Base-by-base conservation (phyloP, 2,329 filamentous ascomycete species). In the Penicillium sp. region DNA sequence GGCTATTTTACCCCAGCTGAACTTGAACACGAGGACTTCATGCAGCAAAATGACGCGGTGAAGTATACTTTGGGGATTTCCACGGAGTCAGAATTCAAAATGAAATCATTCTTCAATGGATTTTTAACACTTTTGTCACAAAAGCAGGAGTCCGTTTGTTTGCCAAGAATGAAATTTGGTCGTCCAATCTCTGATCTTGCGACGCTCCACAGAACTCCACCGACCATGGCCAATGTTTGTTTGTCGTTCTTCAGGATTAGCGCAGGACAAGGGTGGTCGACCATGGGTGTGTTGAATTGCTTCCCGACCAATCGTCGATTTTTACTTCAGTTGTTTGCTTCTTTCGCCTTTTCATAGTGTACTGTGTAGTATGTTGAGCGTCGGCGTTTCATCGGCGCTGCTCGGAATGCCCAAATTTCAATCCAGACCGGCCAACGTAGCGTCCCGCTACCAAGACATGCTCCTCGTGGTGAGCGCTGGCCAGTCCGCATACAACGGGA, bases 211-310 rank as follows among this genome's bases (percentile, higher is more conserved):
- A 8, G 1, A 44, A 13, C 18, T 50, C 51, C 43, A 46, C 51
- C 60, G 55, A 44, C 43, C 49, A 57, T n/a, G 18, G 43, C 39
- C 43, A 44, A 43, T 49, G 34, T 58, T 55, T 54, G 52, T 49
- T 58, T 38, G 54, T 50, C 59, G 55, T 55, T 43, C 58, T 61
- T 49, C 53, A 36, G 7, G n/a, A n/a, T 4, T 27, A 5, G 24
- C 24, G 24, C 5, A 7, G 34, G 34, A 36, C 34, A 11, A 36
- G 34, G 34, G 11, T 36, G 5, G 24, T 27, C 24, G 24, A 27
- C 24, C 24, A 27, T 27, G 24, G 24, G 24, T 27, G 24, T 27
- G 24, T 27, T 27, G 24, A 27, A 27, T 11, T 29, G 3, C 34
- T n/a, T 51, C 47, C 27, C 18, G 36, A 13, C 52, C 52, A 52